phyloP scores from a whole-genome alignment of 1,284 basidiomycete genomes.

The Entoloma clypeatum region DNA sequence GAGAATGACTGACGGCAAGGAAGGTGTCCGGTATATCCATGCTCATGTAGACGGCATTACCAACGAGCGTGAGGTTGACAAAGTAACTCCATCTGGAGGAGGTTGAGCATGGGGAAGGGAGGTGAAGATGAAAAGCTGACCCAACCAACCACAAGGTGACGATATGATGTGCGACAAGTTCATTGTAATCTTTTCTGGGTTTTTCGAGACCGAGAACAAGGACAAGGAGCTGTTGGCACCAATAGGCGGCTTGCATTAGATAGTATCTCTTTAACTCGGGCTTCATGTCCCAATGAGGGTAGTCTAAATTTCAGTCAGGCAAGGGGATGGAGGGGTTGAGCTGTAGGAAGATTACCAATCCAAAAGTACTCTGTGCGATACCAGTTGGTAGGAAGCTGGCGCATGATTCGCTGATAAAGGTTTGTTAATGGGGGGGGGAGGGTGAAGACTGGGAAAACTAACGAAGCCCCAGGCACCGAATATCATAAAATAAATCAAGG shows the following conservation, averaged over 20 bases:
- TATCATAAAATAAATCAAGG: conserved; percentile 73
- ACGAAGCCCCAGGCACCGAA: conserved; percentile 79
- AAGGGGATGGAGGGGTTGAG: conserved; percentile 6
- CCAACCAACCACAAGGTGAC: conserved; percentile 96
- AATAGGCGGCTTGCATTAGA: conserved; percentile 86
- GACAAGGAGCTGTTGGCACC: conserved; percentile 92
- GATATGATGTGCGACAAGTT: conserved; percentile 85
- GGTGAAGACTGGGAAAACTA: conserved; percentile 30
- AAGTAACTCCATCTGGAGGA: conserved; percentile 79
- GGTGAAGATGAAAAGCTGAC: conserved; percentile 35
- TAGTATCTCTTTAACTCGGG: conserved; percentile 89
- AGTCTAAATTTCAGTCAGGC: too few species aligned
- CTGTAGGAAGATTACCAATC: conserved; percentile 48
- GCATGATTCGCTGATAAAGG: conserved; percentile 74
- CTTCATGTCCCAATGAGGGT: conserved; percentile 89
- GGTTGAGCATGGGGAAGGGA: conserved; percentile 8
- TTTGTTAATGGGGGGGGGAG: conserved; percentile 3
- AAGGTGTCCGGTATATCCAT: conserved; percentile 96
- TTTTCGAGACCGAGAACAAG: conserved; percentile 86
- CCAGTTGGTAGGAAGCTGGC: conserved; percentile 85
- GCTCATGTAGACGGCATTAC: conserved; percentile 90
- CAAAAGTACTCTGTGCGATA: conserved; percentile 82
- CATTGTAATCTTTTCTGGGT: conserved; percentile 87
- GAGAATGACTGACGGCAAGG: conserved; percentile 66
- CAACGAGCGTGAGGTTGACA: conserved; percentile 82